Evolutionary conservation across 2,329 filamentous ascomycete species (phyloP).

Genomic region (Pseudohalonectria lignicola): DNA sequence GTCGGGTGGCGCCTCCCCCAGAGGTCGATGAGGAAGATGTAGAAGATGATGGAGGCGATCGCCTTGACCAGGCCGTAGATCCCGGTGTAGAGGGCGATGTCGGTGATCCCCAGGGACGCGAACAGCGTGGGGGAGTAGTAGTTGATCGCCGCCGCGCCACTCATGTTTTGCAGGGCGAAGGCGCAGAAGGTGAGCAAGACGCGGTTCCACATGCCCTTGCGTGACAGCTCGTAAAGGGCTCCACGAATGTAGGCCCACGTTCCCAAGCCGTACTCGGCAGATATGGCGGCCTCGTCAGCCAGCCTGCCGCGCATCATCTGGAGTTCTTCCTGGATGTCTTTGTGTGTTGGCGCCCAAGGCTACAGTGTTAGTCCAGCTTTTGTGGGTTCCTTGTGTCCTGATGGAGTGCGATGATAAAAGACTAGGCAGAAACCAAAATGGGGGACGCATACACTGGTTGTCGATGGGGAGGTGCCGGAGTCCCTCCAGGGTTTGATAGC

Average conservation of each 20-base stretch:
- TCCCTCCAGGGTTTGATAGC: constrained; percentile 24
- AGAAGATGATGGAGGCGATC: constrained; percentile 28
- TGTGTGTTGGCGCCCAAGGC: not conserved
- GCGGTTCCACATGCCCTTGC: constrained; percentile 28
- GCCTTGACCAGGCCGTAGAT: constrained; percentile 37
- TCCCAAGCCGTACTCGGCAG: constrained; percentile 19
- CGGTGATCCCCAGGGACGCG: constrained; percentile 30
- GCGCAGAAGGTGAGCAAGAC: constrained; percentile 23
- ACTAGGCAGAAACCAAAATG: not conserved
- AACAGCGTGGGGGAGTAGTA: constrained; percentile 31
- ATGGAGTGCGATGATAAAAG: no score
- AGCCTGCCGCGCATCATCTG: constrained; percentile 28
- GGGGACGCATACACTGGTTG: constrained; percentile 11
- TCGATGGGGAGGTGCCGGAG: constrained; percentile 31
- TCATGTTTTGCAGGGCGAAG: constrained; percentile 28
- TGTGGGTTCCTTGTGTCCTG: no score
- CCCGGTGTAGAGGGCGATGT: constrained; percentile 33
- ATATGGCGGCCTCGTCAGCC: constrained; percentile 20
- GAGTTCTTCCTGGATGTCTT: constrained; percentile 31
- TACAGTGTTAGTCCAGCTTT: no score
- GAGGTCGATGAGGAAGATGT: constrained; percentile 25
- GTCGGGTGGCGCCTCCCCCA: constrained; percentile 27
- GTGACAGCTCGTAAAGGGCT: constrained; percentile 20
- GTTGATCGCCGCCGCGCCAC: constrained; percentile 29
- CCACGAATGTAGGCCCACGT: constrained; percentile 22